Percentiles rank a stretch among this genome's conserved stretches.
Conservation (phyloP, 129 eudicot genomes). For the Logfia minima region DNA sequence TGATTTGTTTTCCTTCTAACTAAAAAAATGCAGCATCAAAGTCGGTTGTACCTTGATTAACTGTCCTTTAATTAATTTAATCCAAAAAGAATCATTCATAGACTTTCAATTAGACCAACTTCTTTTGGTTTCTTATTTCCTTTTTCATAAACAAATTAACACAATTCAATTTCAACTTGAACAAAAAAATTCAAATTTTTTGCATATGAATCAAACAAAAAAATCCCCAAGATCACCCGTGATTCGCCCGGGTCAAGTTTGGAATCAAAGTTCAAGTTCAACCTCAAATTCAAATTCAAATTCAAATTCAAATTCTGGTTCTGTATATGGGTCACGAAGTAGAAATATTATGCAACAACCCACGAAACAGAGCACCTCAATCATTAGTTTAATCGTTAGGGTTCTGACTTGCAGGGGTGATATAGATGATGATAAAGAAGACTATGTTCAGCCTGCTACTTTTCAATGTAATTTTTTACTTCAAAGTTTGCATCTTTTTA, state of each 20-base stretch:
- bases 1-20: no score
- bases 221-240: constrained; percentile 48
- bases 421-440: constrained; percentile 17
- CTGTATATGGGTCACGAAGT: constrained; percentile 11
- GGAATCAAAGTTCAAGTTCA: constrained; percentile 34
- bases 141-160: neutral
- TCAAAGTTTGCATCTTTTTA: neutral
- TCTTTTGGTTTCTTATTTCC: neutral
- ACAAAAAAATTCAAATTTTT: no score
- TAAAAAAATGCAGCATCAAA: no score
- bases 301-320: constrained; percentile 16
- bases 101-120: constrained; percentile 12
- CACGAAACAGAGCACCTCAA: constrained; percentile 11
- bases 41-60: no score
- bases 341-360: constrained; percentile 4
- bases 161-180: neutral
- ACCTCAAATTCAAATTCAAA: constrained; percentile 22
- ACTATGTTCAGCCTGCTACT: neutral
- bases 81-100: constrained; percentile 30
- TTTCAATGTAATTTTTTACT: constrained; percentile 27
- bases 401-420: constrained; percentile 29
- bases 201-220: constrained; percentile 48
- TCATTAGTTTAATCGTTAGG: constrained; percentile 27
- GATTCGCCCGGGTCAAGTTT: constrained; percentile 37
- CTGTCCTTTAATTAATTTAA: constrained; percentile 24